Evolutionary conservation across 176 grass and related monocot species (phyloP).

Genomic region (Cenchrus purpureus): DNA sequence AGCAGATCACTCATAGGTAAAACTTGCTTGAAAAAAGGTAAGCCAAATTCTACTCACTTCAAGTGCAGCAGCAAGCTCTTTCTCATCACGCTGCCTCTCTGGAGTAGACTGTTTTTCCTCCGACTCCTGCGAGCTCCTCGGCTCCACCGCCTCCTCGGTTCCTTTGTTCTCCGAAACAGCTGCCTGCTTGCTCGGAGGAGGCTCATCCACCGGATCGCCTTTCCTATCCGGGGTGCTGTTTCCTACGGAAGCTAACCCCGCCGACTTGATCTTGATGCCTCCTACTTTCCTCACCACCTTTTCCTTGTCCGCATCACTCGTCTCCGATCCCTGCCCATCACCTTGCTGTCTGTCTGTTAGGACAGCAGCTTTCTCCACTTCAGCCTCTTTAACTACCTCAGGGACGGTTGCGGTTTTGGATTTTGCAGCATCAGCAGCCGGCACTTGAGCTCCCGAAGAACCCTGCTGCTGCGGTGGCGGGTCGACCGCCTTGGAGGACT

Average conservation of each 20-base stretch:
- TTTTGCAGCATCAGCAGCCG: conserved; percentile 31
- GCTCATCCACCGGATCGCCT: conserved; percentile 14
- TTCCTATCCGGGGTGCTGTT: conserved; percentile 42
- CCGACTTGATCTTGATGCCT: conserved; percentile 54
- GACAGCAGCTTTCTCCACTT: conserved; percentile 28
- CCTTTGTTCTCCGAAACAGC: conserved; percentile 30
- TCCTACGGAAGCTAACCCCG: conserved; percentile 32
- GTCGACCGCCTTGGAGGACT: conserved; percentile 50
- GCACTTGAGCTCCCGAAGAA: conserved; percentile 36
- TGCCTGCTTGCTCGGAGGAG: conserved; percentile 44
- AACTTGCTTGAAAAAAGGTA: neutral
- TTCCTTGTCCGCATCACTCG: conserved; percentile 41
- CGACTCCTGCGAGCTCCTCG: conserved; percentile 38
- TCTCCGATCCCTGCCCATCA: conserved; percentile 34
- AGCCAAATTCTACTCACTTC: conserved; percentile 46
- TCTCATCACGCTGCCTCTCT: conserved; percentile 54
- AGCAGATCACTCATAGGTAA: neutral
- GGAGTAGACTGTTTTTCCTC: conserved; percentile 43
- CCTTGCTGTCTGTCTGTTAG: conserved; percentile 39
- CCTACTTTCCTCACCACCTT: conserved; percentile 53
- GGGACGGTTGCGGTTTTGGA: neutral
- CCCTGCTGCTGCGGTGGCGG: conserved; percentile 20
- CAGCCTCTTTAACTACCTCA: conserved; percentile 16
- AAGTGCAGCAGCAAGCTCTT: conserved; percentile 62
- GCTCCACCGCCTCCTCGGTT: conserved; percentile 22